Percentiles rank a stretch among this genome's conserved stretches.
Evolutionary conservation across 2,329 filamentous ascomycete genomes (phyloP).

Genomic region (Fusarium sp.): DNA sequence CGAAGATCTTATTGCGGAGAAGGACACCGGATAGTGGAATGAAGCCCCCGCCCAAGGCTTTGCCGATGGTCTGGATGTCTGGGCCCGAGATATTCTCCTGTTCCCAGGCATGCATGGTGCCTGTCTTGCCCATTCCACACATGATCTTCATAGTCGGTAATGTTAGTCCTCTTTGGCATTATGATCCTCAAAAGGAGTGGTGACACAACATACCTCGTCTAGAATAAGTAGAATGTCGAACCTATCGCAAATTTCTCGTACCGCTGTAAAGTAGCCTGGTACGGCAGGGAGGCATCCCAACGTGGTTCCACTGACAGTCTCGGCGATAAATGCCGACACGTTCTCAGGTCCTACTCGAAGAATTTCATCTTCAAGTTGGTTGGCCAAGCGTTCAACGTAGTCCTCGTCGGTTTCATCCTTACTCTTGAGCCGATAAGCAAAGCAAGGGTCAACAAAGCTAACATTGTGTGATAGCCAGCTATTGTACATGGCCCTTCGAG

Average conservation of each 20-base stretch:
- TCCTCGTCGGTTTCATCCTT: slow-evolving; percentile 37
- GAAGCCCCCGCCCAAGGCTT: slow-evolving; percentile 32
- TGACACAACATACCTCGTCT: not conserved
- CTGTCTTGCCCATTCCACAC: slow-evolving; percentile 40
- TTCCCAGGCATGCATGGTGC: slow-evolving; percentile 40
- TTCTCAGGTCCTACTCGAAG: not conserved
- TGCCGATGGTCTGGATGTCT: slow-evolving; percentile 35
- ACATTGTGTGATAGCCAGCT: slow-evolving; percentile 37
- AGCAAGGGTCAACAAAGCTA: slow-evolving; percentile 40
- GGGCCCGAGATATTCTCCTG: slow-evolving; percentile 34
- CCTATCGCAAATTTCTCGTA: slow-evolving; percentile 4
- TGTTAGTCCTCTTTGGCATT: not conserved
- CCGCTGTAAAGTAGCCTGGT: not conserved
- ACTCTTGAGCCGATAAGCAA: slow-evolving; percentile 27
- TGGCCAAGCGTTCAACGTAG: not conserved
- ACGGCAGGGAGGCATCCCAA: not conserved
- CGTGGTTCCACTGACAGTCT: slow-evolving; percentile 12
- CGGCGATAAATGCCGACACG: slow-evolving; percentile 6
- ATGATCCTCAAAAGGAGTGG: no score
- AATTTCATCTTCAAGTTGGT: not conserved
- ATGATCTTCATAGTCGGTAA: slow-evolving; percentile 22
- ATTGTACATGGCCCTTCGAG: slow-evolving; percentile 19
- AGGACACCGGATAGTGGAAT: slow-evolving; percentile 26
- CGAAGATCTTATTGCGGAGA: not conserved
- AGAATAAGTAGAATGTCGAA: not conserved